A percentile compares a stretch with the other conserved stretches of the same genome.
These are phyloP conservation scores for Scutellaria baicalensis DNA, from an alignment of 257 asterid genomes.

Conservation along the genomic window DNA sequence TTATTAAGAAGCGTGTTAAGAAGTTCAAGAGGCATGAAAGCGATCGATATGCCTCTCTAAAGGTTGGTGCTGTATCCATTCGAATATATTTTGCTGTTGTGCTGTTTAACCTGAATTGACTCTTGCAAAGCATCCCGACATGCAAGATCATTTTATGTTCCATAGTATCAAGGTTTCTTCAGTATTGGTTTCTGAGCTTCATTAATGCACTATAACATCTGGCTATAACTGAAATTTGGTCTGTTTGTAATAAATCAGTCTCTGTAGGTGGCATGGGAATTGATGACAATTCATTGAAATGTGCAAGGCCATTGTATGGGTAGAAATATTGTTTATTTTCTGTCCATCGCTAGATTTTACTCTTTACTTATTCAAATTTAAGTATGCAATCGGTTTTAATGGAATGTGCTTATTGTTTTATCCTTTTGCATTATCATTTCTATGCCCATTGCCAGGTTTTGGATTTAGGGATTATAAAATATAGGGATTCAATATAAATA, in stretches of 20 bases:
- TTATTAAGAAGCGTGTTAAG: constrained; percentile 33
- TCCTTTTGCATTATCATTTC: neutral
- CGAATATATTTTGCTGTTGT: neutral
- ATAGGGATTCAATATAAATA: no score
- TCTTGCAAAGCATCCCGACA: neutral
- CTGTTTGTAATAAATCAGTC: neutral
- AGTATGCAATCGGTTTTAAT: neutral
- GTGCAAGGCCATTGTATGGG: neutral
- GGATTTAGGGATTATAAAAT: no score
- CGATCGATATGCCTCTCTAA: constrained; percentile 32
- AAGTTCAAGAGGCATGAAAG: constrained; percentile 39
- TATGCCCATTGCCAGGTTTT: no score
- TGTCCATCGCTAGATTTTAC: neutral
- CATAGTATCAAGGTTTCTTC: neutral
- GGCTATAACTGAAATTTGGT: neutral
- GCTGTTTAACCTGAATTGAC: neutral
- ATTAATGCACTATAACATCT: neutral
- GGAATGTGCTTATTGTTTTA: neutral
- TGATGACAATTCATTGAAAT: neutral
- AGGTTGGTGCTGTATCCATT: constrained; percentile 5
- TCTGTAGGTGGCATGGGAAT: no score
- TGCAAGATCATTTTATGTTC: neutral
- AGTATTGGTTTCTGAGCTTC: neutral
- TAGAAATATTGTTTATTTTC: neutral
- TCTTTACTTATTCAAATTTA: neutral